Evolutionary conservation across 768 basidiomycete genomes (phyloP).

Genomic region (Pulveroboletus frians): DNA sequence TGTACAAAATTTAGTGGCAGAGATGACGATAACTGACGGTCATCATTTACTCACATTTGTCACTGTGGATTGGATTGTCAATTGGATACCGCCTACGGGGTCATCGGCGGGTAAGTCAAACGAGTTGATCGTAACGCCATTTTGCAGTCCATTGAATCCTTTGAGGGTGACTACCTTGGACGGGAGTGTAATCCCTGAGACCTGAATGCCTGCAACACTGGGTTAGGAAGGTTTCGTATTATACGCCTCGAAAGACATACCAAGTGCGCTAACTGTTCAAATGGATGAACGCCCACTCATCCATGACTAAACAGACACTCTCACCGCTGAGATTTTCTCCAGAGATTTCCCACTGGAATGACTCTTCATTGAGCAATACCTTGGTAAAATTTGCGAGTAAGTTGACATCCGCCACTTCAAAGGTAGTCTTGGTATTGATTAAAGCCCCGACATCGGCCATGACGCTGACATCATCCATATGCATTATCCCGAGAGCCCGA

Average conservation of each 20-base stretch:
- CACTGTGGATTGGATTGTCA: conserved; percentile 57
- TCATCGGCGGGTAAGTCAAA: conserved; percentile 71
- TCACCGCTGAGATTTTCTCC: conserved; percentile 58
- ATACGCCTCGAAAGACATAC: conserved; percentile 27
- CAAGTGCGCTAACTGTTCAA: conserved; percentile 50
- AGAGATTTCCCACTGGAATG: conserved; percentile 66
- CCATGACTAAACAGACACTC: conserved; percentile 5
- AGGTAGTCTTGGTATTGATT: conserved; percentile 49
- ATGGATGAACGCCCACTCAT: conserved; percentile 5
- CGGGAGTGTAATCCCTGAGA: conserved; percentile 50
- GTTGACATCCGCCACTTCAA: conserved; percentile 52
- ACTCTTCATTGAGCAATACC: conserved; percentile 55
- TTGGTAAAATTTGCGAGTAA: conserved; percentile 63
- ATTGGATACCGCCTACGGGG: conserved; percentile 63
- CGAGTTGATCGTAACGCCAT: conserved; percentile 55
- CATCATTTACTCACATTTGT: conserved; percentile 46
- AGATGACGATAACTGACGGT: background rate
- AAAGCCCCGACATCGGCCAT: conserved; percentile 60
- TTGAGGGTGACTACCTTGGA: conserved; percentile 58
- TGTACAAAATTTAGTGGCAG: conserved; percentile 6
- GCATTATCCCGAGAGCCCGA: conserved; percentile 51
- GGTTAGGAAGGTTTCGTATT: background rate
- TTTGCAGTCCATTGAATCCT: conserved; percentile 65
- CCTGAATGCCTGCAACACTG: conserved; percentile 44
- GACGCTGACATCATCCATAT: conserved; percentile 55